Conservation (phyloP, 805 yeast genomes). For the Lachancea lanzarotensis region DNA sequence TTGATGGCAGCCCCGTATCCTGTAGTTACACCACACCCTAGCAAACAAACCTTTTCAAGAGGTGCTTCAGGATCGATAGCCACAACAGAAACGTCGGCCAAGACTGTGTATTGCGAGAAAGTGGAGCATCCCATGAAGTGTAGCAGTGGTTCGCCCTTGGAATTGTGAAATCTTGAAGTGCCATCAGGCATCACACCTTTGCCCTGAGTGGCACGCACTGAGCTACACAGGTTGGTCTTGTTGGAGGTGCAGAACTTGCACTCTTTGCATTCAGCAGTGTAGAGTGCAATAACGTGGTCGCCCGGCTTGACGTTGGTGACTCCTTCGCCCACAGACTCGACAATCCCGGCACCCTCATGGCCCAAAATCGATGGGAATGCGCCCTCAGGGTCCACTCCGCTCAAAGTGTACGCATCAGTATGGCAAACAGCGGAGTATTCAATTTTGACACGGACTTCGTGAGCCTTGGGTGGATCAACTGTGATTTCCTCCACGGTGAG, state of each 20-base stretch:
- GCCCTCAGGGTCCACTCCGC: slow-evolving; percentile 96
- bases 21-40: slow-evolving; percentile 98
- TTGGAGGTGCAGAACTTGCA: slow-evolving; percentile 94
- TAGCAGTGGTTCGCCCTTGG: slow-evolving; percentile 70
- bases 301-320: slow-evolving; percentile 88
- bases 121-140: slow-evolving; percentile 99
- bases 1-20: slow-evolving; percentile 97
- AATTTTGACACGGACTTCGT: slow-evolving; percentile 91
- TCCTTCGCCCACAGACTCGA: slow-evolving; percentile 91
- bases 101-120: slow-evolving; percentile 94
- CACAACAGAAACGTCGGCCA: slow-evolving; percentile 94
- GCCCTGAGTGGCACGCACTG: slow-evolving; percentile 96
- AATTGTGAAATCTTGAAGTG: slow-evolving; percentile 76
- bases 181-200: slow-evolving; percentile 99
- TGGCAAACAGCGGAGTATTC: slow-evolving; percentile 93
- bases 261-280: slow-evolving; percentile 94
- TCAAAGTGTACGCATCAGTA: slow-evolving; percentile 94
- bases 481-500: slow-evolving; percentile 78
- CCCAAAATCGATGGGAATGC: slow-evolving; percentile 90
- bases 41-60: slow-evolving; percentile 78
- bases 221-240: slow-evolving; percentile 92
- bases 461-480: slow-evolving; percentile 92
- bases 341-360: slow-evolving; percentile 98
- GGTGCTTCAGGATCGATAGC: slow-evolving; percentile 83
- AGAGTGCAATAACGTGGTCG: slow-evolving; percentile 86